A percentile compares a stretch with the other conserved stretches of the same genome.
Conservation (phyloP, 805 yeast genomes). For the Suhomyces pyralidae region DNA sequence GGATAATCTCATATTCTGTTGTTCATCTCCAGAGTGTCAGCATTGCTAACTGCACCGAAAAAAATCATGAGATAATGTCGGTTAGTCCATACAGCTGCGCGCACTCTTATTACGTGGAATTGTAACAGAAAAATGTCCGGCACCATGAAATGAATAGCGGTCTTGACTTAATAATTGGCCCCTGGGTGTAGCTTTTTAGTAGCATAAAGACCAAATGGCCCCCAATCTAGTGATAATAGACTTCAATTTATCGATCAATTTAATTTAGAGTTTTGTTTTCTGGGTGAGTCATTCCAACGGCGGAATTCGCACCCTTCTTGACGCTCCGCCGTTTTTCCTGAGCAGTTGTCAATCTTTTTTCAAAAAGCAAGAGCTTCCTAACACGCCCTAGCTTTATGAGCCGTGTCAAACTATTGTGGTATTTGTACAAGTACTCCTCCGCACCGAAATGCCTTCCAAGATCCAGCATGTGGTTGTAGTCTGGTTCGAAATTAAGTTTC, state of each 20-base stretch:
- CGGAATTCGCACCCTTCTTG: not conserved
- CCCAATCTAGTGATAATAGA: too few species aligned
- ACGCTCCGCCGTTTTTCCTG: not conserved
- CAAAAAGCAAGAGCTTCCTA: not conserved
- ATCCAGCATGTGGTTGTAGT: not conserved
- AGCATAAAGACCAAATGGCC: not conserved
- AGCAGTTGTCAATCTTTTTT: not conserved
- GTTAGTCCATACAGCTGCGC: not conserved
- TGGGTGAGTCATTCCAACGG: not conserved
- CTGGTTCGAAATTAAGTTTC: not conserved
- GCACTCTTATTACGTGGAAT: not conserved
- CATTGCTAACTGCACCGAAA: conserved; percentile 4
- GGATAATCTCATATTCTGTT: not conserved
- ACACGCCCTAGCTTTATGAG: not conserved
- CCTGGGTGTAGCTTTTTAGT: not conserved
- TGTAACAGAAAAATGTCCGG: not conserved
- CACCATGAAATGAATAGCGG: not conserved
- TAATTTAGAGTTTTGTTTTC: not conserved
- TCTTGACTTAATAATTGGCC: not conserved
- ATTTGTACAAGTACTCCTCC: not conserved
- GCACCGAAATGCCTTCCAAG: not conserved
- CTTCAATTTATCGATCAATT: not conserved
- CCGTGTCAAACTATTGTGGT: not conserved
- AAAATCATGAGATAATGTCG: not conserved
- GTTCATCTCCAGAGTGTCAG: not conserved